Conservation (phyloP, 2,329 filamentous ascomycete species). For the Penicillium hesseltinei region DNA sequence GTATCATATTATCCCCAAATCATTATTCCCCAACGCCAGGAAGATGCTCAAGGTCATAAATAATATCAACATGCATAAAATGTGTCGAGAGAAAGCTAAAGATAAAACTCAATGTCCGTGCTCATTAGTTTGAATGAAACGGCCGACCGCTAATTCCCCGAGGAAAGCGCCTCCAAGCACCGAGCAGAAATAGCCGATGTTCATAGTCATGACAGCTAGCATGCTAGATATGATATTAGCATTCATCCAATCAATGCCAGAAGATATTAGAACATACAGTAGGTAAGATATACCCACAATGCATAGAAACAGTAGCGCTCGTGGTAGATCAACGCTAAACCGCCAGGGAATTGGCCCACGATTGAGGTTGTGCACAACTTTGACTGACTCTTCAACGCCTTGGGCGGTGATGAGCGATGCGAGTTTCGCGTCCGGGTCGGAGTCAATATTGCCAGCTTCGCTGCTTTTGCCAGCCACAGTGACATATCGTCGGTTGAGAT, state of each 20-base stretch:
- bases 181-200: conserved; percentile 79
- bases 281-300: conserved; percentile 79
- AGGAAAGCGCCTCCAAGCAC: conserved; percentile 77
- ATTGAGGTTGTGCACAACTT: conserved; percentile 63
- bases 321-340: conserved; percentile 72
- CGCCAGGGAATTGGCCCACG: conserved; percentile 67
- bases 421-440: conserved; percentile 62
- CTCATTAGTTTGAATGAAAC: conserved; percentile 54
- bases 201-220: conserved; percentile 88
- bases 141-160: conserved; percentile 78
- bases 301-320: conserved; percentile 68
- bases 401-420: conserved; percentile 68
- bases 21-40: neutral
- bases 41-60: neutral
- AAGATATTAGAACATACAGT: conserved; percentile 61
- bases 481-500: conserved; percentile 73
- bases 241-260: neutral
- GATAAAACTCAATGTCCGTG: conserved; percentile 24
- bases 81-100: neutral
- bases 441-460: conserved; percentile 58
- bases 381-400: conserved; percentile 76
- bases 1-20: neutral
- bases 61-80: neutral
- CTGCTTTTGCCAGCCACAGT: conserved; percentile 64
- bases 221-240: conserved; percentile 57